Evolutionary conservation across 2,329 filamentous ascomycete species (phyloP), one percentile per base, ranked within the genome.

Genomic region (Oidium heveae): DNA sequence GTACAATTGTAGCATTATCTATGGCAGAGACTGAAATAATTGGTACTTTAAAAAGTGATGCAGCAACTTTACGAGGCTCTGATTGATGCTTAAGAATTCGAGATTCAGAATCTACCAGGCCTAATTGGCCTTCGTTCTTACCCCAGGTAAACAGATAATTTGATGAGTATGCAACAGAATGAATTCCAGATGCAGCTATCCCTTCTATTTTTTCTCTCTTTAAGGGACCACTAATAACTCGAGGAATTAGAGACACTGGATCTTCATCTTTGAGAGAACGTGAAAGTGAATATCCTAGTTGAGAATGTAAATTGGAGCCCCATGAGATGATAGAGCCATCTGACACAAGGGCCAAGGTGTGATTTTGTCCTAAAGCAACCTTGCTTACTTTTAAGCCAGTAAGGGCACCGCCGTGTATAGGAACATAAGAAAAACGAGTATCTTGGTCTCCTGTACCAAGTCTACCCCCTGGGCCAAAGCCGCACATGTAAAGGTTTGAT

Each of bases 71-170:
- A 50, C 91, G 78, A 24, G 91, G 91, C 0, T 77, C 79, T 20
- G 75, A 69, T 63, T 96, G 91, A n/a, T 82, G 70, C 60, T 91
- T 85, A 5, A 96, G 74, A 0, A 87, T 95, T 49, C 88, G 79
- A 28, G 91, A 93, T 67, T 96, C 89, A 0, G 91, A 89, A 65
- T 95, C 91, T 69, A 95, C 87, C 54, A 98, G 74, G 5, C 87
- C 91, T 50, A 98, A 75, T 66, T 98, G 91, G 1, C 91, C 91
- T 61, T 87, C 80, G 62, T 96, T 98, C 62, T 91, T 93, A 22
- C 91, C 91, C 74, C 94, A 98, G 1, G 86, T 94, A 64, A 85
- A 98, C 1, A 98, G 69, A 0, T 86, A 85, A 0, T 79, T 77
- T 0, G 76, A 74, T 0, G 86, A 95, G 63, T 91, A 84, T 0